Percentiles rank a stretch among this genome's conserved stretches.
phyloP scores from a whole-genome alignment of 202 grass and related monocot species.

The Schoenoplectus triqueter region DNA sequence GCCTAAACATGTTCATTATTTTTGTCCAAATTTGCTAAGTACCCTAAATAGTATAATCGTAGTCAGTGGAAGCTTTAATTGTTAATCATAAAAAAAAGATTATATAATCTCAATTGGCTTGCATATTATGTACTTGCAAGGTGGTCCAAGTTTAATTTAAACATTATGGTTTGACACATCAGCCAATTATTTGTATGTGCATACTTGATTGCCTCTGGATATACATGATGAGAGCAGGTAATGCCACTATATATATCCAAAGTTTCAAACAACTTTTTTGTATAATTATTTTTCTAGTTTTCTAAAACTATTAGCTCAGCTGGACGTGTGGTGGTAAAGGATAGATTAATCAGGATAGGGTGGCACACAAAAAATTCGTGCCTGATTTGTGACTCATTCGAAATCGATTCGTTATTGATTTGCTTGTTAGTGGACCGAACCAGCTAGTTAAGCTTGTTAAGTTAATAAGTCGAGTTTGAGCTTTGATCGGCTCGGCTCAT shows the following conservation, averaged over 20 bases:
- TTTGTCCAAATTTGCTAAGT: not conserved
- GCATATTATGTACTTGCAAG: not conserved
- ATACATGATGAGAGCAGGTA: not conserved
- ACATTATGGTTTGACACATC: not conserved
- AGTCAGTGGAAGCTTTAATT: not conserved
- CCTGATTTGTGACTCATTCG: too few species aligned
- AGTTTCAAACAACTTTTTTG: too few species aligned
- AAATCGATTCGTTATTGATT: too few species aligned
- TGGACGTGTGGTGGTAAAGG: too few species aligned
- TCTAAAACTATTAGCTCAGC: not conserved
- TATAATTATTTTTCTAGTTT: not conserved
- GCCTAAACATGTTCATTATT: not conserved
- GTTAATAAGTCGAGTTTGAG: too few species aligned
- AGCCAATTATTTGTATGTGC: not conserved
- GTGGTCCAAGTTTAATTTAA: not conserved
- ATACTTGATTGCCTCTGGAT: not conserved
- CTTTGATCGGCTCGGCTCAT: too few species aligned
- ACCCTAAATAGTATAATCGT: not conserved
- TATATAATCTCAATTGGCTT: constrained; percentile 21
- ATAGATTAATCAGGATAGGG: too few species aligned
- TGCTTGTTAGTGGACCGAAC: too few species aligned
- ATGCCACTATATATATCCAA: too few species aligned
- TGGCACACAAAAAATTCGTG: too few species aligned
- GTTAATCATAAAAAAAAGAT: constrained; percentile 5
- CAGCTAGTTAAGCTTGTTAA: too few species aligned